phyloP scores from a whole-genome alignment of 2,329 filamentous ascomycete species.

The Onygenales sp. region DNA sequence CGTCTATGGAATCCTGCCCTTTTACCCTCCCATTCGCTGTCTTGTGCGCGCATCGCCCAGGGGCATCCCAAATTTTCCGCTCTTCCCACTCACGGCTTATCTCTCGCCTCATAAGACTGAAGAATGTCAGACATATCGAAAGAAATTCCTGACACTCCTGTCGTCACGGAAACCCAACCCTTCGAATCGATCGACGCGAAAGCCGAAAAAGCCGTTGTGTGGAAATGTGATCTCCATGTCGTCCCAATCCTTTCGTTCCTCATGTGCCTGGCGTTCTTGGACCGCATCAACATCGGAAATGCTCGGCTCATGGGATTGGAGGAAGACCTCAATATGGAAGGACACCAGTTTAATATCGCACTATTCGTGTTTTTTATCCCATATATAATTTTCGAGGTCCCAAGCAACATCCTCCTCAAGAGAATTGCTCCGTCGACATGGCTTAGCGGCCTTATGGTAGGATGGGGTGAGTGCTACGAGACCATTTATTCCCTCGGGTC shows the following conservation, averaged over 20 bases:
- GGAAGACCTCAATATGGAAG: slow-evolving; percentile 33
- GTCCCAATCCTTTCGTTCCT: slow-evolving; percentile 40
- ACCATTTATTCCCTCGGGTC: background rate
- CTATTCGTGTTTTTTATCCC: slow-evolving; percentile 38
- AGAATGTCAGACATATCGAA: background rate
- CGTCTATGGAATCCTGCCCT: too few relatives aligned
- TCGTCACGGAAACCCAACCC: slow-evolving; percentile 12
- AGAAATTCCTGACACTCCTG: slow-evolving; percentile 7
- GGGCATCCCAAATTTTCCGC: background rate
- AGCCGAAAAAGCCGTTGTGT: slow-evolving; percentile 30
- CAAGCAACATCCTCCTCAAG: slow-evolving; percentile 39
- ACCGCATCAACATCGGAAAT: slow-evolving; percentile 41
- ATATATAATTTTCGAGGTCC: slow-evolving; percentile 38
- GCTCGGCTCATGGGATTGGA: slow-evolving; percentile 37
- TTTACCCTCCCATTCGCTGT: too few relatives aligned
- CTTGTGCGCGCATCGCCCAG: too few relatives aligned
- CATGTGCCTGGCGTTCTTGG: slow-evolving; percentile 37
- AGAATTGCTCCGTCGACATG: slow-evolving; percentile 32
- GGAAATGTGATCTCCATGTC: slow-evolving; percentile 41
- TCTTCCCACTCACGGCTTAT: background rate
- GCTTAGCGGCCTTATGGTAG: slow-evolving; percentile 34
- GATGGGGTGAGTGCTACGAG: slow-evolving; percentile 23
- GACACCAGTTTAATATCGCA: slow-evolving; percentile 33
- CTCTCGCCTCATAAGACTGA: too few relatives aligned
- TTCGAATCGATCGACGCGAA: slow-evolving; percentile 11